A percentile compares a stretch with the other conserved stretches of the same genome.
phyloP scores from a whole-genome alignment of 2,329 filamentous ascomycete genomes.

The Paraconiothyrium brasiliense region DNA sequence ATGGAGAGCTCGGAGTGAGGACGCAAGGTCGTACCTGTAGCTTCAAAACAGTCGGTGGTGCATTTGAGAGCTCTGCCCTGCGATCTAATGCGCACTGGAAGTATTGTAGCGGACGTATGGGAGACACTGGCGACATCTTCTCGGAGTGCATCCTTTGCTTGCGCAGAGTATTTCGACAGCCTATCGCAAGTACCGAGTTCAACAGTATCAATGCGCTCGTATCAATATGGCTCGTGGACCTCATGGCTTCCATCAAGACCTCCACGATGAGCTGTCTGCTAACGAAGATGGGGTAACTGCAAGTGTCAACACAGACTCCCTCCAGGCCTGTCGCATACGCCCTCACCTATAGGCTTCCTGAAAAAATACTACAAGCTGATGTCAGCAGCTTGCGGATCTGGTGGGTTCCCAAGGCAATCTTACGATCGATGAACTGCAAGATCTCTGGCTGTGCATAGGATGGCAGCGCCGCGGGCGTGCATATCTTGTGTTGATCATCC shows the following conservation, averaged over 20 bases:
- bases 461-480: not conserved
- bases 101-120: not conserved
- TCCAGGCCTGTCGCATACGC: not conserved
- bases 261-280: conserved; percentile 2
- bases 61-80: not conserved
- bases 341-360: not conserved
- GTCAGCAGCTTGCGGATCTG: not conserved
- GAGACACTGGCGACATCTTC: not conserved
- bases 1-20: not conserved
- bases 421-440: conserved; percentile 2
- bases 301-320: not conserved
- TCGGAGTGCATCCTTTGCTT: conserved; percentile 1
- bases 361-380: not conserved
- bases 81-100: conserved; percentile 1
- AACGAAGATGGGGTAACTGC: not conserved
- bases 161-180: conserved; percentile 4
- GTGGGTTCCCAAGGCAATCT: not conserved
- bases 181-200: conserved; percentile 1
- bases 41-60: not conserved
- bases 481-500: conserved; percentile 1
- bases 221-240: not conserved
- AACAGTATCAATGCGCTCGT: not conserved
- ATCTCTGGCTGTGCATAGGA: conserved; percentile 1
- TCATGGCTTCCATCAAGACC: conserved; percentile 2
- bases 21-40: not conserved